These are phyloP conservation scores for Ceratocystis eucalypticola DNA, from an alignment of 2,329 filamentous ascomycete genomes.

Conservation along the genomic window DNA sequence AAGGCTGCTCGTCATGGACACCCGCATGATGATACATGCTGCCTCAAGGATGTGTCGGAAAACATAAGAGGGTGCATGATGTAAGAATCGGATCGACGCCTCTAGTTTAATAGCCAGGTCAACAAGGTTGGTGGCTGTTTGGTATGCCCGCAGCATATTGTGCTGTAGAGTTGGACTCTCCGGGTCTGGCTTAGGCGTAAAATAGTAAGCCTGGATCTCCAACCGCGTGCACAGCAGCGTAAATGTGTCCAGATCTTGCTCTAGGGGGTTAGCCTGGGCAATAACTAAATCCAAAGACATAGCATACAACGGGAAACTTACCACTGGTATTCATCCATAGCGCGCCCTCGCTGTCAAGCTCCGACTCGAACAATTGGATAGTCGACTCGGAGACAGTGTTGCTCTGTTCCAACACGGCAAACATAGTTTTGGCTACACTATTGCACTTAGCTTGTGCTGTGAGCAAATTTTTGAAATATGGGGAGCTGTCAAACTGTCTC, in stretches of 20 bases:
- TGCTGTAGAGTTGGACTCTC: slow-evolving; percentile 30
- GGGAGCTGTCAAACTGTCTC: slow-evolving; percentile 1
- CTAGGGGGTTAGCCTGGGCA: background rate
- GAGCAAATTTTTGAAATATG: slow-evolving; percentile 16
- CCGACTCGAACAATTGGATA: slow-evolving; percentile 38
- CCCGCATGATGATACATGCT: slow-evolving; percentile 30
- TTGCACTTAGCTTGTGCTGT: slow-evolving; percentile 28
- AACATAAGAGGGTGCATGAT: slow-evolving; percentile 37
- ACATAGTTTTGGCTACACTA: slow-evolving; percentile 35
- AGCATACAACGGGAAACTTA: background rate
- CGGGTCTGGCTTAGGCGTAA: slow-evolving; percentile 32
- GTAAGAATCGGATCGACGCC: slow-evolving; percentile 29
- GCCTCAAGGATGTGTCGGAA: slow-evolving; percentile 36
- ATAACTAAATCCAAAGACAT: background rate
- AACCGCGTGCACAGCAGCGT: slow-evolving; percentile 36
- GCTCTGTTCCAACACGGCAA: slow-evolving; percentile 34
- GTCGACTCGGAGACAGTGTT: slow-evolving; percentile 35
- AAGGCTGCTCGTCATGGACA: slow-evolving; percentile 8
- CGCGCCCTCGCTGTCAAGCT: slow-evolving; percentile 35
- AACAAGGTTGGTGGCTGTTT: slow-evolving; percentile 35
- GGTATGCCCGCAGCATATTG: slow-evolving; percentile 35
- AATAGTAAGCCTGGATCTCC: slow-evolving; percentile 42
- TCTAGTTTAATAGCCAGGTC: slow-evolving; percentile 33
- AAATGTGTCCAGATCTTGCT: slow-evolving; percentile 25
- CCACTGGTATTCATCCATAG: slow-evolving; percentile 13